phyloP scores from a whole-genome alignment of 352 stramenopile species.

The Plasmopara viticola region DNA sequence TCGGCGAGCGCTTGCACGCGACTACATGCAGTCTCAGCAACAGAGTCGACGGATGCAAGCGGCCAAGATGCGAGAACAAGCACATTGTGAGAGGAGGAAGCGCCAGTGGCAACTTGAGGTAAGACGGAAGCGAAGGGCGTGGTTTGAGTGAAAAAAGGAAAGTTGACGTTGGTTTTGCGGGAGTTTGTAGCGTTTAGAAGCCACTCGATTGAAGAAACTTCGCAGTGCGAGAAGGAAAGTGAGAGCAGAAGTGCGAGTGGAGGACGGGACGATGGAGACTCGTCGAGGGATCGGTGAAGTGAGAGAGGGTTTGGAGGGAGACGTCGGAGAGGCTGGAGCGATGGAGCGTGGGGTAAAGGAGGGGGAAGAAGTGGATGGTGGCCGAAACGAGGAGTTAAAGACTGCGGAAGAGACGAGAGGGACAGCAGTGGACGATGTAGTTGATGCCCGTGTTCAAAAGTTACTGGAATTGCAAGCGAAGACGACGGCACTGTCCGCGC shows the following conservation, averaged over 20 bases:
- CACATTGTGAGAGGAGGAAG: slow-evolving; percentile 33
- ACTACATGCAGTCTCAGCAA: slow-evolving; percentile 67
- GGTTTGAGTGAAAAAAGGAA: background rate
- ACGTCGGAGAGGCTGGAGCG: background rate
- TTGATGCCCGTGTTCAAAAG: slow-evolving; percentile 17
- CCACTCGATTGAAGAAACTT: slow-evolving; percentile 23
- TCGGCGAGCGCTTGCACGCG: slow-evolving; percentile 47
- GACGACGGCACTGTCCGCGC: slow-evolving; percentile 14
- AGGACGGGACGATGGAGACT: background rate
- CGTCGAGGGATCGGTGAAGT: background rate
- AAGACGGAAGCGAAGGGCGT: background rate
- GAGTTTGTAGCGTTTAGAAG: slow-evolving; percentile 19
- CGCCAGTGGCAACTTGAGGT: slow-evolving; percentile 50
- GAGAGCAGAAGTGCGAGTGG: background rate
- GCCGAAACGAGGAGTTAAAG: background rate
- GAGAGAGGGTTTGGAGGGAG: background rate
- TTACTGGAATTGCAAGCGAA: slow-evolving; percentile 25
- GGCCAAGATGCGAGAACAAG: slow-evolving; percentile 31
- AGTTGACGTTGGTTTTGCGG: background rate
- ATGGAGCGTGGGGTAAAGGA: background rate
- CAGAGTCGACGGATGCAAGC: slow-evolving; percentile 31
- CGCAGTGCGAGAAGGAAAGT: slow-evolving; percentile 15
- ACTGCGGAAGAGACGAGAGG: background rate
- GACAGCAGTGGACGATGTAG: background rate
- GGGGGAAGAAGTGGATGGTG: background rate